These are phyloP conservation scores for Podila clonocystis DNA, from an alignment of 192 early-diverging fungal species.

Conservation along the genomic window DNA sequence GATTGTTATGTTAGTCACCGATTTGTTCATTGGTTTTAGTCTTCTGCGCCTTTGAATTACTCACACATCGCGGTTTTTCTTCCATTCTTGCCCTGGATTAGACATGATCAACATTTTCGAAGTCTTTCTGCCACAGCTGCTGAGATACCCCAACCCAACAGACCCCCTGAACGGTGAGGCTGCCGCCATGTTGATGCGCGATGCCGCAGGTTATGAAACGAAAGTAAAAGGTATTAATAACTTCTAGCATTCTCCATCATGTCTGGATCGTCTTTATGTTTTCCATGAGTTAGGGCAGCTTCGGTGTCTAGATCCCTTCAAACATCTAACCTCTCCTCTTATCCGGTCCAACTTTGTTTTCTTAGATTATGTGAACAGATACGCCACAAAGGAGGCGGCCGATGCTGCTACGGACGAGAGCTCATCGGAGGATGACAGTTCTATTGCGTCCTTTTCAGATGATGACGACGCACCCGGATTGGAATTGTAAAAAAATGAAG, in stretches of 20 bases:
- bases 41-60: no score
- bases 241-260: not conserved
- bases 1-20: no score
- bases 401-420: conserved; percentile 78
- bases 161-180: conserved; percentile 99
- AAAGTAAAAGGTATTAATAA: conserved; percentile 88
- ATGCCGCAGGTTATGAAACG: conserved; percentile 85
- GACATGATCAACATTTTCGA: conserved; percentile 99
- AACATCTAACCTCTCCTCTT: no score
- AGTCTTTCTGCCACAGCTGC: conserved; percentile 96
- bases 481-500: conserved; percentile 68
- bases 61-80: not conserved
- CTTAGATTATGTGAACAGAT: conserved; percentile 82
- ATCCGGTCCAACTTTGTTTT: not conserved
- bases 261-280: not conserved
- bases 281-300: not conserved
- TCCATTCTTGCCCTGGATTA: conserved; percentile 23
- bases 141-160: conserved; percentile 99
- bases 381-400: conserved; percentile 87
- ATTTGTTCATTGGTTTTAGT: not conserved
- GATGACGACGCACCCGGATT: conserved; percentile 84
- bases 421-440: conserved; percentile 78
- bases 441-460: conserved; percentile 80
- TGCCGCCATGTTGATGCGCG: conserved; percentile 96
- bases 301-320: not conserved